phyloP scores from a whole-genome alignment of 345 rosid species.

The Arabidopsis suecica region DNA sequence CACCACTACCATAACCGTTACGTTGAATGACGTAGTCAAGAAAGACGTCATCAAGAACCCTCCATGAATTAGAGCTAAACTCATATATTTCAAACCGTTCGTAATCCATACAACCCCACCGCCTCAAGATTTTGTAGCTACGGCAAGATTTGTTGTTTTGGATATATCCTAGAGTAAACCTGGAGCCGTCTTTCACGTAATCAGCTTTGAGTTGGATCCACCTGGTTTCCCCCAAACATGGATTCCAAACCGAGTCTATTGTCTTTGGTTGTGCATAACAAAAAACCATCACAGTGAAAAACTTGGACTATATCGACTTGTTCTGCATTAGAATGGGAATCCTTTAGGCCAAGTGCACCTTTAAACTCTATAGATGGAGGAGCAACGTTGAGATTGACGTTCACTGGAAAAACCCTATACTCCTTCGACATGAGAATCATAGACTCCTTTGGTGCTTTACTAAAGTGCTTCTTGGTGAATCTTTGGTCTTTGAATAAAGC shows the following conservation, averaged over 20 bases:
- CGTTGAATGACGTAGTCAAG: too few relatives aligned
- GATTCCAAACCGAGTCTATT: not conserved
- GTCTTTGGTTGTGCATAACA: not conserved
- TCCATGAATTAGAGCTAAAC: not conserved
- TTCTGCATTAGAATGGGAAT: not conserved
- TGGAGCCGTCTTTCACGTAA: not conserved
- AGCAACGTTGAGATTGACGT: not conserved
- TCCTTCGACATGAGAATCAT: not conserved
- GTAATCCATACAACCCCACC: not conserved
- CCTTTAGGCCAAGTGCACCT: not conserved
- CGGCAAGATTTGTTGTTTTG: not conserved
- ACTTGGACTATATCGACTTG: not conserved
- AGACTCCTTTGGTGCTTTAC: too few relatives aligned
- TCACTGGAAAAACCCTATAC: not conserved
- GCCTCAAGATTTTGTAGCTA: conserved; percentile 3
- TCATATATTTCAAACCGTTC: not conserved
- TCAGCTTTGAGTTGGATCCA: not conserved
- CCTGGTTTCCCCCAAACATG: not conserved
- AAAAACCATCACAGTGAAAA: not conserved
- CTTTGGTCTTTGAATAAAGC: too few relatives aligned
- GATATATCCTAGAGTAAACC: not conserved
- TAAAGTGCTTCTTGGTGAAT: too few relatives aligned
- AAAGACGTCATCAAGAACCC: not conserved
- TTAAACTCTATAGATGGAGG: not conserved
- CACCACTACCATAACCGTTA: too few relatives aligned